phyloP scores from a whole-genome alignment of 2,329 filamentous ascomycete genomes.

The Diaporthe caulivora region DNA sequence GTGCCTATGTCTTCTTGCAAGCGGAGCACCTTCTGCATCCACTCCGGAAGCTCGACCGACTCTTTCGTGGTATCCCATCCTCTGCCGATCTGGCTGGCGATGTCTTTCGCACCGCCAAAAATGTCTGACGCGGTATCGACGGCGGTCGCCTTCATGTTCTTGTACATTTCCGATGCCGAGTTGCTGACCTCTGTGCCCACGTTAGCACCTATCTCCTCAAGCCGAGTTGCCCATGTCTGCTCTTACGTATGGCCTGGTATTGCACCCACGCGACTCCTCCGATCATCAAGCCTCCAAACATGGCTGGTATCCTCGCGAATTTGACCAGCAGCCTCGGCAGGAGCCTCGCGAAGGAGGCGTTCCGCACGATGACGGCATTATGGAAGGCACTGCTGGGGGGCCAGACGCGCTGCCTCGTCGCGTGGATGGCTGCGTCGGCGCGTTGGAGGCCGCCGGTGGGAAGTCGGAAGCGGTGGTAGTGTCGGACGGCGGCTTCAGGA shows the following conservation, averaged over 20 bases:
- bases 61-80: slow-evolving; percentile 90
- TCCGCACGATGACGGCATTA: slow-evolving; percentile 76
- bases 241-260: slow-evolving; percentile 90
- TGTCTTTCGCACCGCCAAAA: slow-evolving; percentile 78
- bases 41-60: slow-evolving; percentile 73
- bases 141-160: slow-evolving; percentile 78
- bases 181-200: slow-evolving; percentile 74
- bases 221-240: neutral
- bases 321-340: slow-evolving; percentile 93
- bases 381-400: slow-evolving; percentile 87
- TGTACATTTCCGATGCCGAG: slow-evolving; percentile 82
- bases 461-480: slow-evolving; percentile 71
- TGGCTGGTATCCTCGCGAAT: slow-evolving; percentile 86
- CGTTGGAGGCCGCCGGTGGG: slow-evolving; percentile 78
- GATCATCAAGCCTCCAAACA: slow-evolving; percentile 90
- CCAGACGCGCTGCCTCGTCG: slow-evolving; percentile 76
- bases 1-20: slow-evolving; percentile 71
- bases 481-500: slow-evolving; percentile 58
- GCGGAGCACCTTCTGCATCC: slow-evolving; percentile 81
- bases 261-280: slow-evolving; percentile 92
- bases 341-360: slow-evolving; percentile 73
- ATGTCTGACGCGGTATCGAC: slow-evolving; percentile 76
- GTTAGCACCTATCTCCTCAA: slow-evolving; percentile 39
- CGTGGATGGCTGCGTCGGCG: slow-evolving; percentile 72
- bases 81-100: slow-evolving; percentile 82